phyloP scores from a whole-genome alignment of 371 early-diverging fungal species.

The Rhizopus arrhizus region DNA sequence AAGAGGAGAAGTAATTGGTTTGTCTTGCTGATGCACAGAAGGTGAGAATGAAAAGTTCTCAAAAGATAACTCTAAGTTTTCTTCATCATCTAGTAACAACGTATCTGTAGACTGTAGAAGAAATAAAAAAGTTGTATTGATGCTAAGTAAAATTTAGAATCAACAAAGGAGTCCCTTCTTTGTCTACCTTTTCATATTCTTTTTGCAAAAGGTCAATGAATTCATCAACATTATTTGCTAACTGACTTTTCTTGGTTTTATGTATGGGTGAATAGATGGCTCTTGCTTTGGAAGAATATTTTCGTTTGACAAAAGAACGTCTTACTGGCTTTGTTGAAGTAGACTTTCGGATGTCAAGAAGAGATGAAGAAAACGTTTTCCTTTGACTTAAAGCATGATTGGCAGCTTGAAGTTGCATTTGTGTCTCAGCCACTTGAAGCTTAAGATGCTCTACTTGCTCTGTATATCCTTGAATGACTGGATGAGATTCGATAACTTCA shows the following conservation, averaged over 20 bases:
- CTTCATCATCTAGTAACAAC: slow-evolving; percentile 28
- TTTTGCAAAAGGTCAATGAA: slow-evolving; percentile 8
- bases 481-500: slow-evolving; percentile 36
- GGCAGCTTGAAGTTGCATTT: slow-evolving; percentile 10
- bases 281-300: neutral
- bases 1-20: neutral
- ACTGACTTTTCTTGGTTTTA: slow-evolving; percentile 1
- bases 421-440: slow-evolving; percentile 41
- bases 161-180: slow-evolving; percentile 18
- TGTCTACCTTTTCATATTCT: slow-evolving; percentile 10
- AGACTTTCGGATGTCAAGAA: neutral
- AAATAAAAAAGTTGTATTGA: slow-evolving; percentile 40
- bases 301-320: neutral
- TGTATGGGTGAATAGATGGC: neutral
- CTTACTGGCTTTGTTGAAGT: neutral
- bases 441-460: slow-evolving; percentile 39
- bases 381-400: neutral
- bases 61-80: neutral
- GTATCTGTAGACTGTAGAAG: slow-evolving; percentile 46
- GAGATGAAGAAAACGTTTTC: neutral
- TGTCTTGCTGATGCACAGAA: neutral
- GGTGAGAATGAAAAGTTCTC: neutral
- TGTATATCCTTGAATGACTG: slow-evolving; percentile 46
- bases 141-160: slow-evolving; percentile 51
- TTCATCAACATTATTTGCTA: slow-evolving; percentile 9